Evolutionary conservation across 2,329 filamentous ascomycete genomes (phyloP).

Genomic region (Elsinoe perseae): DNA sequence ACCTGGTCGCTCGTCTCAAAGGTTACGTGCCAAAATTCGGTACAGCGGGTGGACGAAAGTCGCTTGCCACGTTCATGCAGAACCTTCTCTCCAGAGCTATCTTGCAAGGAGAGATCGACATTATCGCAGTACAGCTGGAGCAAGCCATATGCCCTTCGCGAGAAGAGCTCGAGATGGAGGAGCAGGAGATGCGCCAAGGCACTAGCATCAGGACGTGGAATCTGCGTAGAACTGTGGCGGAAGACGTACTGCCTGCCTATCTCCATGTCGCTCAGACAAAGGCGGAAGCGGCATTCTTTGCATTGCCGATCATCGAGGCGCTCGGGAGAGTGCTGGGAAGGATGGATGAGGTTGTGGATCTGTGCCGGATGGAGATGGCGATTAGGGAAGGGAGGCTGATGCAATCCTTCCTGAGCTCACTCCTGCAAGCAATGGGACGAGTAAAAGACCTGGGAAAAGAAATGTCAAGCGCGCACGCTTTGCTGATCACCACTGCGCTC

Average conservation of each 20-base stretch:
- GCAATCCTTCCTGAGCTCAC: neutral
- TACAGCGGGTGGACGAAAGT: conserved; percentile 43
- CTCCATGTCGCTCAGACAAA: neutral
- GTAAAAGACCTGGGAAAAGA: neutral
- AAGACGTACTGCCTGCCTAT: conserved; percentile 12
- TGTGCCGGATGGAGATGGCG: neutral
- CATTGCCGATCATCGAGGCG: neutral
- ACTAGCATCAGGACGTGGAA: neutral
- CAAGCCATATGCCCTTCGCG: neutral
- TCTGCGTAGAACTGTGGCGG: neutral
- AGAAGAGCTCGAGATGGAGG: neutral
- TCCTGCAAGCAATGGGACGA: neutral
- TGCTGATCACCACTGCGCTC: neutral
- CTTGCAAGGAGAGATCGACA: conserved; percentile 45
- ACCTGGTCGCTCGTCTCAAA: conserved; percentile 54
- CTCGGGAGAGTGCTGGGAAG: neutral
- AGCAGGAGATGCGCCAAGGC: neutral
- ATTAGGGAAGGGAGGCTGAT: neutral
- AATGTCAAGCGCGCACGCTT: neutral
- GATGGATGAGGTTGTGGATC: neutral
- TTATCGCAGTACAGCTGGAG: conserved; percentile 45
- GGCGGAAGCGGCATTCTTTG: neutral
- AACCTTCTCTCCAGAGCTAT: conserved; percentile 33
- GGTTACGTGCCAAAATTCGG: conserved; percentile 49
- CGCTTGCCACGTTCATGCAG: conserved; percentile 52